These are phyloP conservation scores for Eucalyptus pauciflora DNA, from an alignment of 345 rosid species.

Conservation along the genomic window DNA sequence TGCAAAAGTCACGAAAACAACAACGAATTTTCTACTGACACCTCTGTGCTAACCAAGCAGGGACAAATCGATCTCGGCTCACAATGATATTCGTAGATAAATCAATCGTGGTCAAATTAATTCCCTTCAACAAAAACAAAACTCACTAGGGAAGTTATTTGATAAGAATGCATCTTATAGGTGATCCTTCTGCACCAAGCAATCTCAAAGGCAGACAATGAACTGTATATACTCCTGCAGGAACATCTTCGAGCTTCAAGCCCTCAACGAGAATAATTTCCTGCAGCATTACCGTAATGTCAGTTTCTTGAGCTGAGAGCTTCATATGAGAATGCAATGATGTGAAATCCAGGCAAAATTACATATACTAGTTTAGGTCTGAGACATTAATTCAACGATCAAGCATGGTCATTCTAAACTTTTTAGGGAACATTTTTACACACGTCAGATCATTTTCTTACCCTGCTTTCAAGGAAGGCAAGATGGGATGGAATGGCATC, in stretches of 20 bases:
- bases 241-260: conserved; percentile 48
- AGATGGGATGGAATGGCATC: conserved; percentile 31
- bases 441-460: background rate
- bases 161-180: conserved; percentile 64
- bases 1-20: background rate
- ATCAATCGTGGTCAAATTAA: background rate
- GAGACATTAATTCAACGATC: background rate
- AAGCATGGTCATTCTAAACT: background rate
- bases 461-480: conserved; percentile 28
- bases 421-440: background rate
- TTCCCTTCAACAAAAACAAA: background rate
- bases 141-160: conserved; percentile 12
- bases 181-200: conserved; percentile 62
- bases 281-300: conserved; percentile 1
- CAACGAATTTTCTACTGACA: background rate
- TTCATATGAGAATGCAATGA: background rate
- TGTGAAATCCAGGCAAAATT: background rate
- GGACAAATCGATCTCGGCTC: background rate
- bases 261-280: conserved; percentile 60
- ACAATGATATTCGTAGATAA: background rate
- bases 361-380: background rate
- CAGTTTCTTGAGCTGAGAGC: background rate
- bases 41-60: background rate
- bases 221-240: conserved; percentile 46
- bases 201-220: conserved; percentile 68